Conservation (phyloP, 495 filamentous ascomycete species). For the Xylaria grammica region DNA sequence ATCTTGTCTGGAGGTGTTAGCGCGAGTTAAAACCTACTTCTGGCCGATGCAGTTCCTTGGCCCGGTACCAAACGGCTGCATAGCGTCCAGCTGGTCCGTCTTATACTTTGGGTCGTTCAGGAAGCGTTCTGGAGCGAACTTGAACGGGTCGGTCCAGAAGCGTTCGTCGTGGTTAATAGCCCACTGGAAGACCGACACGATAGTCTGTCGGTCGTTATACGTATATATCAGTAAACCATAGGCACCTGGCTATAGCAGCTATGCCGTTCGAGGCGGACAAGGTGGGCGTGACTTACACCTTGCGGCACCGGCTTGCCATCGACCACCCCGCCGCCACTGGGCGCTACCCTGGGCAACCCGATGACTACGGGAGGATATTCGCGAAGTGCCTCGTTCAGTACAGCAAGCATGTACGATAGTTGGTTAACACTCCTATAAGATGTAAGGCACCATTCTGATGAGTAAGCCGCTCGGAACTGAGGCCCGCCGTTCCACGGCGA, state of each 20-base stretch:
- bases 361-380: constrained; percentile 55
- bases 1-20: background rate
- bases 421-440: constrained; percentile 30
- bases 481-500: constrained; percentile 17
- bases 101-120: constrained; percentile 45
- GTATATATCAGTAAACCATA: background rate
- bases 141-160: constrained; percentile 51
- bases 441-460: constrained; percentile 6
- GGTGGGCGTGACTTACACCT: constrained; percentile 33
- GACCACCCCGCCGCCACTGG: constrained; percentile 53
- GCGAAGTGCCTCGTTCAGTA: constrained; percentile 56
- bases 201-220: constrained; percentile 45
- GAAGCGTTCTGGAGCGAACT: constrained; percentile 59
- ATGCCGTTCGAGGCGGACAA: constrained; percentile 13
- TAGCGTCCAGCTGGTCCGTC: constrained; percentile 49
- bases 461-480: constrained; percentile 39
- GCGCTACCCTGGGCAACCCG: constrained; percentile 49
- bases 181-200: constrained; percentile 55
- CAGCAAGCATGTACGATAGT: constrained; percentile 57
- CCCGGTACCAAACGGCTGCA: constrained; percentile 60
- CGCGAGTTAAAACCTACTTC: constrained; percentile 47
- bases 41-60: constrained; percentile 61
- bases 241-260: background rate
- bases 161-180: constrained; percentile 45
- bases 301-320: constrained; percentile 48